phyloP scores from a whole-genome alignment of 2,329 filamentous ascomycete genomes.

The Plenodomus lindquistii region DNA sequence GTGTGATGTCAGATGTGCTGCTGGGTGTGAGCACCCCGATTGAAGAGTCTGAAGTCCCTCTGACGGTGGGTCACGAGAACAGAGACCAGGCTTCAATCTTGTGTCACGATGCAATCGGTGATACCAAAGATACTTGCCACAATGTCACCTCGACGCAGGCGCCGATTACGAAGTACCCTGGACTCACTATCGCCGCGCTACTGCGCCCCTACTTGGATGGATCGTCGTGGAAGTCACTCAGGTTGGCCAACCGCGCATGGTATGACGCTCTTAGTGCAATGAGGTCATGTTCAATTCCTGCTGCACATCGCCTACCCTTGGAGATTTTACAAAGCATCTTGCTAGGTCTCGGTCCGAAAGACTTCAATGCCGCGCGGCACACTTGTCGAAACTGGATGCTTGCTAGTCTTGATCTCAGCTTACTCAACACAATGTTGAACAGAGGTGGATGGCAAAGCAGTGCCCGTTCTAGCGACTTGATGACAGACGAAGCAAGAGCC shows the following conservation, averaged over 20 bases:
- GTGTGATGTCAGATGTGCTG: conserved; percentile 34
- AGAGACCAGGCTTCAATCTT: conserved; percentile 2
- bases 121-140: not conserved
- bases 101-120: not conserved
- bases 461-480: conserved; percentile 1
- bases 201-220: conserved; percentile 21
- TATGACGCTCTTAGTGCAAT: conserved; percentile 28
- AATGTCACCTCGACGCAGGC: not conserved
- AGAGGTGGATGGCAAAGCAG: conserved; percentile 55
- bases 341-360: conserved; percentile 48
- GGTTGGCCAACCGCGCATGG: conserved; percentile 44
- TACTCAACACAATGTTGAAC: conserved; percentile 60
- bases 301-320: conserved; percentile 43
- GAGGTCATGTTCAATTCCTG: conserved; percentile 28
- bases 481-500: not conserved
- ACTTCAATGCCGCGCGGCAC: conserved; percentile 65
- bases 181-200: not conserved
- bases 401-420: conserved; percentile 55
- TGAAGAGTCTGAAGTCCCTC: conserved; percentile 16
- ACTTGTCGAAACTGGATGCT: conserved; percentile 65
- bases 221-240: conserved; percentile 23
- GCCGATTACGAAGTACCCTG: not conserved
- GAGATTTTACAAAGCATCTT: conserved; percentile 58
- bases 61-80: conserved; percentile 8
- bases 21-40: conserved; percentile 20